Conservation (phyloP, 768 basidiomycete species). For the Lactarius vividus region DNA sequence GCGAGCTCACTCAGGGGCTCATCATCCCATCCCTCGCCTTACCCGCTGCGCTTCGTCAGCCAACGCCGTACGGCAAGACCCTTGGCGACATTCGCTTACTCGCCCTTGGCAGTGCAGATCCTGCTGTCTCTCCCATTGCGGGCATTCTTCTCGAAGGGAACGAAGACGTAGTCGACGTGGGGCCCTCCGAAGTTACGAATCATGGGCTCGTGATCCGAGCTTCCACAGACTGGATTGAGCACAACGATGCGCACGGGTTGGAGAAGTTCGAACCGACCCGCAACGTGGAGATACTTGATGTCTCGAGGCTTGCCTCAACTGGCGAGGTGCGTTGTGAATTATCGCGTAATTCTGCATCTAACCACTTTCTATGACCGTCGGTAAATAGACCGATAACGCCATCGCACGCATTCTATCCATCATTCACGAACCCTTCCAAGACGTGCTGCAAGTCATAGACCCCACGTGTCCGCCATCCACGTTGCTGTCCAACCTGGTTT, state of each 20-base stretch:
- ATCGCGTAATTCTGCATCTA: conserved; percentile 2
- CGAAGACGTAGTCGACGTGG: conserved; percentile 64
- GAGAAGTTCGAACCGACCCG: conserved; percentile 63
- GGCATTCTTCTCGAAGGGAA: conserved; percentile 58
- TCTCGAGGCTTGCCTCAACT: conserved; percentile 45
- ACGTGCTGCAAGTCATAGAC: conserved; percentile 52
- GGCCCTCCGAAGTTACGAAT: conserved; percentile 51
- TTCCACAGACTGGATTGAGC: conserved; percentile 73
- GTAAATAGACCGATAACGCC: conserved; percentile 26
- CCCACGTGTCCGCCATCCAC: conserved; percentile 51
- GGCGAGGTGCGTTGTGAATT: conserved; percentile 43
- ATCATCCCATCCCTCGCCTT: conserved; percentile 69
- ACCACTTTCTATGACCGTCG: neutral
- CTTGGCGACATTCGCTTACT: conserved; percentile 60
- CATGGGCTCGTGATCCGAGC: conserved; percentile 46
- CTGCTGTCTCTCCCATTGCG: conserved; percentile 46
- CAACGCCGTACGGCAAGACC: conserved; percentile 67
- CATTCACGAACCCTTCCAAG: conserved; percentile 56
- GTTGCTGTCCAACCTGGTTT: conserved; percentile 50
- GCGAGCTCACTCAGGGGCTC: conserved; percentile 47
- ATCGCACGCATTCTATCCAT: conserved; percentile 38
- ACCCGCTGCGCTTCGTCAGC: conserved; percentile 56
- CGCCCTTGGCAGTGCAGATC: conserved; percentile 47
- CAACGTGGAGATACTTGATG: conserved; percentile 60
- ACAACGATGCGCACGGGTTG: conserved; percentile 58